Base-by-base conservation (phyloP, 2,329 filamentous ascomycete genomes). In the Pezicula rhizophila region DNA sequence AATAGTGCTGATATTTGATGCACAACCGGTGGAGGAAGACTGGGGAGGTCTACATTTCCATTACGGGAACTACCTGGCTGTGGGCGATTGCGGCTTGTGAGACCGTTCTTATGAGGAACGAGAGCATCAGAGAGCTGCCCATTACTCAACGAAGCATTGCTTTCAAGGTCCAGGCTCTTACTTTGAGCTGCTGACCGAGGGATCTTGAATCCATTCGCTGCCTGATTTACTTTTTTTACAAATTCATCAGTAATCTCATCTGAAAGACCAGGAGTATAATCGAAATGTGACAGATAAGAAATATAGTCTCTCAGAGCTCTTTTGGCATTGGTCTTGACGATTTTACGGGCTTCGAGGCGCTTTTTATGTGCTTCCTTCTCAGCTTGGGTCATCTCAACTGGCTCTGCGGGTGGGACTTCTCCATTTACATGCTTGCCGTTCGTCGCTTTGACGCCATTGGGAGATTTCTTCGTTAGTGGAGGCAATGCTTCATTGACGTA, bases 221-320 rank as follows among this genome's bases (percentile, higher is more conserved):
- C 73, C 51, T 76, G 70, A 57, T 80, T 80, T 8, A 85, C 74
- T 50, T 78, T 79, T 39, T 77, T 68, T 46, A 76, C 66, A 52
- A 80, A 79, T 38, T 77, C 75, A 47, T 68, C 64, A 3, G 65
- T 66, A 34, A 68, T 54, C 46, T 63, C 61, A 26, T 57, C 47
- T 45, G 61, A 58, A 47, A 65, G 57, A 14, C 62, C 63, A 44
- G 87, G 86, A 0, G 88, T 87, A 66, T 93, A 93, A 59, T 93
- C 85, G 54, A 93, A 83, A 51, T 82, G 74, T 1, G 81, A 80
- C 35, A 95, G 70, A 61, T 88, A 93, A 18, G 78, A 72, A 58
- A 83, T 72, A 62, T 87, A 90, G 67, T 93, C 88, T 51, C 84
- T 78, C 18, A 93, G 68, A 1, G 88, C 87, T 48, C 83, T 78